Evolutionary conservation across 179 eudicot genomes (phyloP).

Genomic region (Silene coronaria): DNA sequence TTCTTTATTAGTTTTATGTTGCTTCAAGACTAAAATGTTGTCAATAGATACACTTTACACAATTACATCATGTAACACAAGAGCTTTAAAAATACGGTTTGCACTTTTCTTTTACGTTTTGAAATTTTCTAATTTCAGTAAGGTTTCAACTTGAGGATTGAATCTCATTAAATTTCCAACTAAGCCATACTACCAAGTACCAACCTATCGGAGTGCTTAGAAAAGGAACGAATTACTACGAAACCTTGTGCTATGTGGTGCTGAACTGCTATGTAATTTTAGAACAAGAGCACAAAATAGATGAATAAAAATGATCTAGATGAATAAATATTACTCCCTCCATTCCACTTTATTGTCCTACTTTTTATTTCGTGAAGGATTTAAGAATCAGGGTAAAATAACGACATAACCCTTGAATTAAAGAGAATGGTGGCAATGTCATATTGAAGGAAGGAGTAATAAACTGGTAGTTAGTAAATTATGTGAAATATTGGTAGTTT

Average conservation of each 20-base stretch:
- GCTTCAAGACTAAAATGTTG: background rate
- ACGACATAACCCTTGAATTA: too few species aligned
- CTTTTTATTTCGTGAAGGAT: too few species aligned
- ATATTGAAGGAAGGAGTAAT: background rate
- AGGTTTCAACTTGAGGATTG: background rate
- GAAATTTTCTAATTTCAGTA: background rate
- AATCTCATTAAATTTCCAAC: background rate
- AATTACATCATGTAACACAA: background rate
- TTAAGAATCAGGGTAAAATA: too few species aligned
- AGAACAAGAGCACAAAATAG: too few species aligned
- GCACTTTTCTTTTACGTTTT: background rate
- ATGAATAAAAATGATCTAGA: background rate
- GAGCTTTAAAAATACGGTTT: background rate
- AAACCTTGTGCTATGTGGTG: too few species aligned
- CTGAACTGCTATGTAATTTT: too few species aligned
- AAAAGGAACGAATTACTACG: too few species aligned
- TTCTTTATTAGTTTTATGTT: background rate
- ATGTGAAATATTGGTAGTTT: too few species aligned
- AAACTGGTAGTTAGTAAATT: too few species aligned
- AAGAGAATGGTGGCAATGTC: background rate
- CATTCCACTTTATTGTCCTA: background rate
- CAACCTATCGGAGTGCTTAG: too few species aligned
- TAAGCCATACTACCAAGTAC: too few species aligned
- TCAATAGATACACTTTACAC: background rate
- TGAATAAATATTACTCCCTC: background rate